A percentile compares a stretch with the other conserved stretches of the same genome.
Conservation (phyloP, 2,329 filamentous ascomycete species). For the Calonectria hawksworthii region DNA sequence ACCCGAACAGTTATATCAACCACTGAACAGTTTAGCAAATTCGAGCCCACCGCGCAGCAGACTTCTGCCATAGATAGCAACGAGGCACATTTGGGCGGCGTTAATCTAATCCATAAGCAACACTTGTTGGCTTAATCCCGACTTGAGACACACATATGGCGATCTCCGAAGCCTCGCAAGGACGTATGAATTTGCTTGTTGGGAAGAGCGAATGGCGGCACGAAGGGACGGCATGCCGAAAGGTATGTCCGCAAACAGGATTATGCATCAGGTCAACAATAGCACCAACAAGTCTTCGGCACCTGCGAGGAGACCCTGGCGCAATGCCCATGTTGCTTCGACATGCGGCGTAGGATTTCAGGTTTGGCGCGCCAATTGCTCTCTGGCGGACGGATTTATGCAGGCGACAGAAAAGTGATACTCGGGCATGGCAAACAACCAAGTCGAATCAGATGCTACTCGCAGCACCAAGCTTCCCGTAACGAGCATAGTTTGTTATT, state of each 20-base stretch:
- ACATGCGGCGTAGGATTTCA: not conserved
- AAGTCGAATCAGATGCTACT: constrained; percentile 17
- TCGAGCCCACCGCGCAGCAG: not conserved
- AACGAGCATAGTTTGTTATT: constrained; percentile 15
- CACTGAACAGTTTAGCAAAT: not conserved
- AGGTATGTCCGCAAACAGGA: not conserved
- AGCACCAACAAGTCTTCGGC: not conserved
- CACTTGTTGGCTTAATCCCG: not conserved
- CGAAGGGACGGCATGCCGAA: not conserved
- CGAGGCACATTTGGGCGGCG: not conserved
- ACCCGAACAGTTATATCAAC: not conserved
- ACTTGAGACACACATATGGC: constrained; percentile 4
- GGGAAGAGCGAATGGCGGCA: not conserved
- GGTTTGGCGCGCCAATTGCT: constrained; percentile 11
- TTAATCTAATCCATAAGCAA: not conserved
- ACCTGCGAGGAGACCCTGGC: not conserved
- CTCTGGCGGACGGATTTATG: not conserved
- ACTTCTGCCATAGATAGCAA: not conserved
- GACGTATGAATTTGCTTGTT: not conserved
- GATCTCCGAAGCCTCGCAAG: not conserved
- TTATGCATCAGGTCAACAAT: not conserved
- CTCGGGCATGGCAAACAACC: not conserved
- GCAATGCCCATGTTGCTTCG: not conserved
- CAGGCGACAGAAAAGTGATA: not conserved
- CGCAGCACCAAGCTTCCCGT: constrained; percentile 25